Evolutionary conservation across 306 rosid species (phyloP).

Genomic region (Prunus fruticosa): DNA sequence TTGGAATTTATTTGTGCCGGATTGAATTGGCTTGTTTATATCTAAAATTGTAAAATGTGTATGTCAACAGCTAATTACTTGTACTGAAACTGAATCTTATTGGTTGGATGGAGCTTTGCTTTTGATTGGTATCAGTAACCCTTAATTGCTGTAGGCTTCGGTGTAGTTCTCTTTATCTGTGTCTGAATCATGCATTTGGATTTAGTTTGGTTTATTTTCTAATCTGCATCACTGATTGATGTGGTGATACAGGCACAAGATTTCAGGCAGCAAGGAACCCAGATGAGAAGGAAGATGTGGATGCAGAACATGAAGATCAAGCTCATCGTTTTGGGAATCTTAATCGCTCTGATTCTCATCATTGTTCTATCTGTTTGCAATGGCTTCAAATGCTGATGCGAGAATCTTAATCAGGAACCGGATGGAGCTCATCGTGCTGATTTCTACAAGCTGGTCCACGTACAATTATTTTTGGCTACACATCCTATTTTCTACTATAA

Average conservation of each 20-base stretch:
- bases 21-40: not conserved
- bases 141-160: not conserved
- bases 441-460: not conserved
- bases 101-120: not conserved
- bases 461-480: slow-evolving; percentile 29
- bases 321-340: slow-evolving; percentile 72
- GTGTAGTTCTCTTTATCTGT: not conserved
- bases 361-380: slow-evolving; percentile 66
- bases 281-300: slow-evolving; percentile 96
- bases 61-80: not conserved
- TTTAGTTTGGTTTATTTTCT: not conserved
- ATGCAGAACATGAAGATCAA: slow-evolving; percentile 86
- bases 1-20: not conserved
- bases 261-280: slow-evolving; percentile 89
- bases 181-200: not conserved
- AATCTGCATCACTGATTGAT: not conserved
- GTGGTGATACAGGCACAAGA: slow-evolving; percentile 72
- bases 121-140: not conserved
- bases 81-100: not conserved
- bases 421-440: slow-evolving; percentile 10
- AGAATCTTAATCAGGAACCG: not conserved
- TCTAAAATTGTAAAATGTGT: not conserved
- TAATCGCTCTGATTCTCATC: slow-evolving; percentile 68
- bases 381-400: slow-evolving; percentile 67
- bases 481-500: slow-evolving; percentile 17